Conservation (phyloP, 2,329 filamentous ascomycete genomes). For the Claviceps sp. region DNA sequence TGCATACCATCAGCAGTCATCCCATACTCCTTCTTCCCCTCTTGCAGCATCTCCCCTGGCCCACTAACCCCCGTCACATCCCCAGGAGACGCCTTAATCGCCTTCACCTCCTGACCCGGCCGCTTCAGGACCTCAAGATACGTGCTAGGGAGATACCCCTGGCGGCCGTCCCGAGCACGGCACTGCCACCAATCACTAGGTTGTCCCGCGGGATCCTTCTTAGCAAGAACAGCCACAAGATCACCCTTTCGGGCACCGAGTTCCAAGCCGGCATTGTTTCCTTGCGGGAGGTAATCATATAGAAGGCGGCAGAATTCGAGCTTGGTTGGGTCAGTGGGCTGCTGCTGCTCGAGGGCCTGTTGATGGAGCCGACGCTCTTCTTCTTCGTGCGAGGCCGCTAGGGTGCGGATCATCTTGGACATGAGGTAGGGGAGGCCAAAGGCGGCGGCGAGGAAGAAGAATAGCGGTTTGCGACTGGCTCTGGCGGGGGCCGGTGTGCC, state of each 20-base stretch:
- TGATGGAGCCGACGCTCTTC: conserved; percentile 49
- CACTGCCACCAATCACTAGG: conserved; percentile 97
- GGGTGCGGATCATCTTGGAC: conserved; percentile 81
- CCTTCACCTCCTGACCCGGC: conserved; percentile 35
- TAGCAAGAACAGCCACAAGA: conserved; percentile 83
- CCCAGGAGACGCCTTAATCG: conserved; percentile 36
- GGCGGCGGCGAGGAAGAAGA: conserved; percentile 89
- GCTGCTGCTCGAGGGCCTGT: conserved; percentile 35
- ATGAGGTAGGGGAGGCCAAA: conserved; percentile 95
- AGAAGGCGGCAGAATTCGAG: conserved; percentile 92
- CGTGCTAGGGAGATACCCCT: conserved; percentile 83
- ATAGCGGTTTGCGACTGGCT: conserved; percentile 85
- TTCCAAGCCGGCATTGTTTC: conserved; percentile 54
- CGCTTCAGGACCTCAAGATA: conserved; percentile 67
- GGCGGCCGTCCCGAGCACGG: conserved; percentile 72
- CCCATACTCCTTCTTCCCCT: conserved; percentile 37
- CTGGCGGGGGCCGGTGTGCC: conserved; percentile 53
- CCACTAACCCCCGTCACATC: conserved; percentile 37
- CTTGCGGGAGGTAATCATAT: conserved; percentile 83
- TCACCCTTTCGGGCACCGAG: conserved; percentile 90
- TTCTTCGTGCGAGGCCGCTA: conserved; percentile 75
- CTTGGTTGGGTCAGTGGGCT: conserved; percentile 69
- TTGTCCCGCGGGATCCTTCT: conserved; percentile 82
- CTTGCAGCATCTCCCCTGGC: conserved; percentile 19
- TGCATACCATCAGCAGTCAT: conserved; percentile 42